Evolutionary conservation across 2,329 filamentous ascomycete species (phyloP).

Genomic region (Ceratocystis cubensis): DNA sequence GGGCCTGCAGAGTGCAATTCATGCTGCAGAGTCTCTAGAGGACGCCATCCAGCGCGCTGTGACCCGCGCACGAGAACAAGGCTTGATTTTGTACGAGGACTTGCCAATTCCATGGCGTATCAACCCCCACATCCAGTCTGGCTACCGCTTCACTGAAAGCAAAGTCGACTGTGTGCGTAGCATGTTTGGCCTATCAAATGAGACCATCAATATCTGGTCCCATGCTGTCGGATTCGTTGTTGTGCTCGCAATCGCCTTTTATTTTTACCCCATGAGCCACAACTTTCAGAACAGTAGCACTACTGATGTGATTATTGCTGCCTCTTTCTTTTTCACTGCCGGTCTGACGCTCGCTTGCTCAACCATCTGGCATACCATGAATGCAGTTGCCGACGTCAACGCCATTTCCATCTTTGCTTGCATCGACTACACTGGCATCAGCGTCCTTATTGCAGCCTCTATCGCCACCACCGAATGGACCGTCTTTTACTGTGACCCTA

Average conservation of each 20-base stretch:
- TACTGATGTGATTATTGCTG: constrained; percentile 79
- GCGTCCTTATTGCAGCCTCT: constrained; percentile 81
- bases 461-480: constrained; percentile 99
- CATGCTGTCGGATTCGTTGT: constrained; percentile 81
- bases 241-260: constrained; percentile 79
- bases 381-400: constrained; percentile 78
- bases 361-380: constrained; percentile 98
- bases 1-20: constrained; percentile 67
- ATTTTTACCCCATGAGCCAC: constrained; percentile 80
- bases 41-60: constrained; percentile 75
- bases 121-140: constrained; percentile 82
- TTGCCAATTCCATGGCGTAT: constrained; percentile 84
- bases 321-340: constrained; percentile 90
- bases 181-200: constrained; percentile 76
- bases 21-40: constrained; percentile 69
- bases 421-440: constrained; percentile 97
- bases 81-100: constrained; percentile 78
- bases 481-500: constrained; percentile 92
- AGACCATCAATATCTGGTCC: constrained; percentile 96
- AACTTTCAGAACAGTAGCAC: constrained; percentile 82
- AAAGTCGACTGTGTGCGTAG: constrained; percentile 81
- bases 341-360: constrained; percentile 92
- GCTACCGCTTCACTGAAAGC: constrained; percentile 87
- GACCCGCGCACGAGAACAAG: constrained; percentile 59
- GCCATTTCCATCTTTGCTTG: constrained; percentile 93